These are phyloP conservation scores for Cutaneotrichosporon dermatis DNA, from an alignment of 1,284 basidiomycete species.

Conservation along the genomic window DNA sequence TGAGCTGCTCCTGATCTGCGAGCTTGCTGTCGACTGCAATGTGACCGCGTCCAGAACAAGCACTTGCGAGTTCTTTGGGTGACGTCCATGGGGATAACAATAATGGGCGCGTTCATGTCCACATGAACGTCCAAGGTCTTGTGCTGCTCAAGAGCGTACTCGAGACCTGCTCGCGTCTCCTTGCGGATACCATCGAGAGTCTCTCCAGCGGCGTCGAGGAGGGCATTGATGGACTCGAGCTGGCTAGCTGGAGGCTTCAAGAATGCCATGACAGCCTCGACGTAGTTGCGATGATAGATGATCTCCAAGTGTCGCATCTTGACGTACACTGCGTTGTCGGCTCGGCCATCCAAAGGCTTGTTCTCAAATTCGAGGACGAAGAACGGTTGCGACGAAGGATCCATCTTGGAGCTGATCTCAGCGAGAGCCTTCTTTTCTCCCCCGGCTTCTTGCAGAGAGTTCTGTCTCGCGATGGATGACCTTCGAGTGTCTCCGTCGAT, in stretches of 20 bases:
- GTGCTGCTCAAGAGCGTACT: constrained; percentile 68
- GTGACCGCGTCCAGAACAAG: constrained; percentile 92
- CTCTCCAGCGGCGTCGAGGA: constrained; percentile 84
- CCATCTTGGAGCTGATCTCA: constrained; percentile 39
- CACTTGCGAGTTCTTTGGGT: constrained; percentile 74
- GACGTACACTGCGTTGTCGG: constrained; percentile 85
- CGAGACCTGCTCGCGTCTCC: constrained; percentile 90
- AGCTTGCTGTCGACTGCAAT: constrained; percentile 89
- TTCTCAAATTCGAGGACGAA: constrained; percentile 90
- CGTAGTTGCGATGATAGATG: constrained; percentile 90
- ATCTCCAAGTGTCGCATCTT: constrained; percentile 97
- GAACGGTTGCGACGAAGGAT: constrained; percentile 64
- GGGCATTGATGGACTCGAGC: constrained; percentile 87
- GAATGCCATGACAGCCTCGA: constrained; percentile 88
- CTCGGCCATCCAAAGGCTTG: constrained; percentile 86
- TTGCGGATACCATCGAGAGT: constrained; percentile 92
- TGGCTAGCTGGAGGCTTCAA: constrained; percentile 94
- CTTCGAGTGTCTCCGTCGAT: constrained; percentile 22
- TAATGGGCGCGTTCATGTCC: constrained; percentile 95
- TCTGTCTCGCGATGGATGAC: constrained; percentile 18
- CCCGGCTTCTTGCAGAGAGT: constrained; percentile 24
- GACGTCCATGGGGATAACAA: constrained; percentile 92
- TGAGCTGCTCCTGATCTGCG: constrained; percentile 75
- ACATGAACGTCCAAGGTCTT: constrained; percentile 87
- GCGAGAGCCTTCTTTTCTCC: constrained; percentile 35